Evolutionary conservation across 1,284 basidiomycete species (phyloP).

Genomic region (Cryptococcus floricola): DNA sequence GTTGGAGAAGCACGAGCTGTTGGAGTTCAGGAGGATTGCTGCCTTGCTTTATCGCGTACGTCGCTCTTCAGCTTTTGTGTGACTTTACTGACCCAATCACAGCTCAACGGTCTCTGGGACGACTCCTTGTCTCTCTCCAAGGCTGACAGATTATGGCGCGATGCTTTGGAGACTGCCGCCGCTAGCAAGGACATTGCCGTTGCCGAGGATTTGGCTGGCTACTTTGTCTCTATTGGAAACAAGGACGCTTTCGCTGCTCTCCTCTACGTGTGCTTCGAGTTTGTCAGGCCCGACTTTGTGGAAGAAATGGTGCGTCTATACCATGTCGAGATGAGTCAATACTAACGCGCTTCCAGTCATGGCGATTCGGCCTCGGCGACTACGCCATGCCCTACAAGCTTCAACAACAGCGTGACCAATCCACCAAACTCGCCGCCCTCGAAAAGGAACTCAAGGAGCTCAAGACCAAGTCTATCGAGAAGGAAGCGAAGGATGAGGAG

Average conservation of each 20-base stretch:
- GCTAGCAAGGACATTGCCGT: constrained; percentile 74
- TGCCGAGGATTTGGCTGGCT: constrained; percentile 87
- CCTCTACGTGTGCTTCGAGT: constrained; percentile 88
- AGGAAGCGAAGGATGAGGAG: constrained; percentile 34
- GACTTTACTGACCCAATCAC: constrained; percentile 3
- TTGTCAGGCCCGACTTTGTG: constrained; percentile 83
- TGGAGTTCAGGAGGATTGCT: constrained; percentile 93
- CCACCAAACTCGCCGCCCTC: constrained; percentile 36
- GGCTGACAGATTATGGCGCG: constrained; percentile 92
- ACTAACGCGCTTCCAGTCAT: constrained; percentile 53
- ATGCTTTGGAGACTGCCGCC: constrained; percentile 90
- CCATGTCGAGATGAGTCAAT: neutral
- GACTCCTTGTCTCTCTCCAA: constrained; percentile 92
- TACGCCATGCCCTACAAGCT: constrained; percentile 95
- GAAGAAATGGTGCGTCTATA: constrained; percentile 64
- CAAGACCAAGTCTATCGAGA: constrained; percentile 34
- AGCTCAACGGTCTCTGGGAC: constrained; percentile 94
- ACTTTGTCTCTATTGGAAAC: constrained; percentile 96
- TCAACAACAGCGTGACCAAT: constrained; percentile 65
- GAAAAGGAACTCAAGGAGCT: constrained; percentile 49
- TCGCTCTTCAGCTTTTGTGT: neutral
- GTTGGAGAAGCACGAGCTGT: constrained; percentile 82
- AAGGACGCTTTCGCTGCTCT: constrained; percentile 94
- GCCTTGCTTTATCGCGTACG: constrained; percentile 89
- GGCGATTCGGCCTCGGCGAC: constrained; percentile 92